Conservation (phyloP, 768 basidiomycete genomes). For the Rhizopogon roseolus region DNA sequence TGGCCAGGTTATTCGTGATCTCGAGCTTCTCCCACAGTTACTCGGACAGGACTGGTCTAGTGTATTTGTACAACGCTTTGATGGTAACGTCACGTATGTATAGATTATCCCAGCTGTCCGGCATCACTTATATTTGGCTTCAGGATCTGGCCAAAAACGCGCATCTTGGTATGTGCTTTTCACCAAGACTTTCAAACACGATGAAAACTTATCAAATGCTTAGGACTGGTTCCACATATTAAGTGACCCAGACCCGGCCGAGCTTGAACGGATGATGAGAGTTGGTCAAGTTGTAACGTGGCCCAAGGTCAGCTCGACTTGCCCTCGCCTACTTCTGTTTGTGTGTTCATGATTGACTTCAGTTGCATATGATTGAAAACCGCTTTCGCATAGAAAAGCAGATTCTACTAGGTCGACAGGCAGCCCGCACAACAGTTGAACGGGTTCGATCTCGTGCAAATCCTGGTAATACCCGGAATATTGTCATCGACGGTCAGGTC, state of each 20-base stretch:
- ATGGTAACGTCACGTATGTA: constrained; percentile 79
- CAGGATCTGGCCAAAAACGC: constrained; percentile 84
- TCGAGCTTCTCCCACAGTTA: constrained; percentile 91
- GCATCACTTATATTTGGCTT: constrained; percentile 23
- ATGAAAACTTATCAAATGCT: neutral
- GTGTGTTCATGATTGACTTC: neutral
- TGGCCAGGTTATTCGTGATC: constrained; percentile 81
- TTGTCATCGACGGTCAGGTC: constrained; percentile 15
- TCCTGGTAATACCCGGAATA: constrained; percentile 17
- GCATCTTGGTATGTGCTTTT: constrained; percentile 50
- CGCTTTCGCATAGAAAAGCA: constrained; percentile 81
- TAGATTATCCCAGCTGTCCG: neutral
- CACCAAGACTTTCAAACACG: constrained; percentile 1
- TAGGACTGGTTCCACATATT: constrained; percentile 84
- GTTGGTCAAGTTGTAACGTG: constrained; percentile 92
- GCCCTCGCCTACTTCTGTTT: neutral
- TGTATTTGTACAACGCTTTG: constrained; percentile 93
- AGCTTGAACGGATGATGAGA: constrained; percentile 81
- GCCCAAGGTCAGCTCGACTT: constrained; percentile 68
- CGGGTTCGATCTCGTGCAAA: constrained; percentile 20
- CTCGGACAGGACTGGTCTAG: constrained; percentile 95
- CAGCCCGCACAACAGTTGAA: constrained; percentile 55
- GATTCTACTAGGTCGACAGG: constrained; percentile 73
- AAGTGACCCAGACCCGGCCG: constrained; percentile 75
- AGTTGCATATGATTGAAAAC: constrained; percentile 95